Percentiles rank a stretch among this genome's conserved stretches.
Conservation (phyloP, 2,329 filamentous ascomycete genomes). For the Diaporthe helianthi region DNA sequence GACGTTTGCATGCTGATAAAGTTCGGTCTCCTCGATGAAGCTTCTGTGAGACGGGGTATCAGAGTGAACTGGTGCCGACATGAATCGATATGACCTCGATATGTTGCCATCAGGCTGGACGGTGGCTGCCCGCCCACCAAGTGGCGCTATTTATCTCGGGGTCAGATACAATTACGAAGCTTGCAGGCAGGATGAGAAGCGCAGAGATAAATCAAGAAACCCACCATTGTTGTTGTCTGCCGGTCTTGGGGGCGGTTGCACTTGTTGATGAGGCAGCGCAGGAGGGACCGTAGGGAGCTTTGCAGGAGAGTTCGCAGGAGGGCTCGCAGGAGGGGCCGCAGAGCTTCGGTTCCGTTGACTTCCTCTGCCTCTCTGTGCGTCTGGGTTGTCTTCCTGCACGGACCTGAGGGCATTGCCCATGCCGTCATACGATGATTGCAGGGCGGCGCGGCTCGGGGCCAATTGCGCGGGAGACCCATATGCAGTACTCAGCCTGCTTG, state of each 20-base stretch:
- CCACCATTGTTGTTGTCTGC: background rate
- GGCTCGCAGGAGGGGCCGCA: background rate
- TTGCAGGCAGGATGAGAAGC: background rate
- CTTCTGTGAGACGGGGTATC: slow-evolving; percentile 35
- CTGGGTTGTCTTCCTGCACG: background rate
- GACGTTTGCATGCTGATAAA: slow-evolving; percentile 37
- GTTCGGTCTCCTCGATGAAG: slow-evolving; percentile 40
- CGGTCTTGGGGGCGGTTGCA: background rate
- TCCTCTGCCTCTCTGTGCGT: background rate
- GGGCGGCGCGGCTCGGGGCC: background rate
- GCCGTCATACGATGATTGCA: background rate
- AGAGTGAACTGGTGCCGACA: slow-evolving; percentile 23
- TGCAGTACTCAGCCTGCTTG: slow-evolving; percentile 40
- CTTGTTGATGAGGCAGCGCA: background rate
- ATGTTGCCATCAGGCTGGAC: background rate
- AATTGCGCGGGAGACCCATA: slow-evolving; percentile 40
- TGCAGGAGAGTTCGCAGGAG: background rate
- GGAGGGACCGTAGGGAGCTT: slow-evolving; percentile 1
- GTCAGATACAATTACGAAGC: background rate
- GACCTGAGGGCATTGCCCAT: slow-evolving; percentile 4
- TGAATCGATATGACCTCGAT: background rate
- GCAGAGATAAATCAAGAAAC: background rate
- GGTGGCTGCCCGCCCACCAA: slow-evolving; percentile 4
- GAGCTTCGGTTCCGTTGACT: background rate
- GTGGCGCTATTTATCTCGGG: background rate